These are phyloP conservation scores for Strobilomyces echinocephalus DNA, from an alignment of 768 basidiomycete genomes.

Conservation along the genomic window DNA sequence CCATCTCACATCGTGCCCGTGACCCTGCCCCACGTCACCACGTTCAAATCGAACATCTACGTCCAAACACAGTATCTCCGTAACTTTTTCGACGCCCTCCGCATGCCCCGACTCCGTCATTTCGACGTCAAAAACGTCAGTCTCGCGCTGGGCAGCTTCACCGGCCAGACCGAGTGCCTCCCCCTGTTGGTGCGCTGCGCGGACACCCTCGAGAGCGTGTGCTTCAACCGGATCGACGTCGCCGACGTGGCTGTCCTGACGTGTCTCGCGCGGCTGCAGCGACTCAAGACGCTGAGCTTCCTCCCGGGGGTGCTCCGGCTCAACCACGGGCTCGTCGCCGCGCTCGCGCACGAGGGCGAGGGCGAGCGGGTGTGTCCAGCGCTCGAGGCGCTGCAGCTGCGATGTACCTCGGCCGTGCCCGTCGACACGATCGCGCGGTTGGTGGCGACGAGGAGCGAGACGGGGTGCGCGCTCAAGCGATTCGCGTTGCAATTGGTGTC, in stretches of 20 bases:
- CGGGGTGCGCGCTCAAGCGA: constrained; percentile 9
- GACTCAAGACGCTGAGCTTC: constrained; percentile 15
- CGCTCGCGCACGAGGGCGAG: constrained; percentile 10
- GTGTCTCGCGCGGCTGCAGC: constrained; percentile 20
- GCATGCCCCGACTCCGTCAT: constrained; percentile 21
- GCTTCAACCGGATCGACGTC: constrained; percentile 22
- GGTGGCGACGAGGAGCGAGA: constrained; percentile 22
- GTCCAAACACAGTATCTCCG: constrained; percentile 24
- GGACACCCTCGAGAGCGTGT: constrained; percentile 26
- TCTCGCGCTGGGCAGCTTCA: constrained; percentile 24
- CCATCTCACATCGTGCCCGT: constrained; percentile 14
- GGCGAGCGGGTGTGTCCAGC: constrained; percentile 17
- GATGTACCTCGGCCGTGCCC: constrained; percentile 23
- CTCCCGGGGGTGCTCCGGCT: constrained; percentile 29
- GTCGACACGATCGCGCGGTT: constrained; percentile 21
- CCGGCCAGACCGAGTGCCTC: constrained; percentile 25
- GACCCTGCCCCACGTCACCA: constrained; percentile 26
- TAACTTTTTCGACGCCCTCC: constrained; percentile 24
- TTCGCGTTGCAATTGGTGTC: constrained; percentile 25
- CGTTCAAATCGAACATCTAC: constrained; percentile 24
- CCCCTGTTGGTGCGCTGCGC: constrained; percentile 25
- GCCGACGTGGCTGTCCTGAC: constrained; percentile 15
- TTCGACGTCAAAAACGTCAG: constrained; percentile 29
- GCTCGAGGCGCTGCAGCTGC: constrained; percentile 22
- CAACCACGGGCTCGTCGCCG: constrained; percentile 28